These are phyloP conservation scores for Cornus florida DNA, from an alignment of 148 eudicot species.

Conservation along the genomic window DNA sequence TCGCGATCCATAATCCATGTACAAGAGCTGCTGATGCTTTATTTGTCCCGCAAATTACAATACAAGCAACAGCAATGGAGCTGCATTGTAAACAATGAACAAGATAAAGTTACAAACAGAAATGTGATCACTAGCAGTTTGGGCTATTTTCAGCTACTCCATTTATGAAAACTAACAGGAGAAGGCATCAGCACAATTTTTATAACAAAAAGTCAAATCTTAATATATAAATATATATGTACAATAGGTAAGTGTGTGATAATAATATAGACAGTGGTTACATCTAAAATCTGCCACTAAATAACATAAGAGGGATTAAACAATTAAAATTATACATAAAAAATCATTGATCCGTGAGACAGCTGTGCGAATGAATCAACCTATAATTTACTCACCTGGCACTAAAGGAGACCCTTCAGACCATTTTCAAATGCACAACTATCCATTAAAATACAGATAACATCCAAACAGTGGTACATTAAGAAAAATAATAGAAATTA, in stretches of 20 bases:
- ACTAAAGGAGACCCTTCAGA: too few species aligned
- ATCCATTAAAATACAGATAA: too few species aligned
- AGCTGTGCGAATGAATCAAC: too few species aligned
- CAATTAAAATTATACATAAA: not conserved
- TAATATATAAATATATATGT: not conserved
- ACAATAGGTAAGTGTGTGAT: not conserved
- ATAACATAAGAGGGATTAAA: not conserved
- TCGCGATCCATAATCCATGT: conserved; percentile 35
- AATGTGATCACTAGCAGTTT: not conserved
- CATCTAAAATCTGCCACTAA: not conserved
- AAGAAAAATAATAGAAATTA: too few species aligned
- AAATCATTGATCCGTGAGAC: not conserved
- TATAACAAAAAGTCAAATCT: not conserved
- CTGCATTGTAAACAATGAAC: not conserved
- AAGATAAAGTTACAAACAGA: not conserved
- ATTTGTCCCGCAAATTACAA: too few species aligned
- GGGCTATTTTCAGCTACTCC: not conserved
- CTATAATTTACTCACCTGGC: too few species aligned
- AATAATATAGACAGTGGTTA: not conserved
- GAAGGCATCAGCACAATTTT: not conserved
- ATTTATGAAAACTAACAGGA: not conserved
- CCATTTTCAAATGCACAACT: too few species aligned
- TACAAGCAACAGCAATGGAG: not conserved
- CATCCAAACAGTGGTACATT: too few species aligned
- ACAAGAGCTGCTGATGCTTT: too few species aligned